A percentile compares a stretch with the other conserved stretches of the same genome.
Evolutionary conservation across 352 stramenopile genomes (phyloP).

Genomic region (Globisporangium nodosum): DNA sequence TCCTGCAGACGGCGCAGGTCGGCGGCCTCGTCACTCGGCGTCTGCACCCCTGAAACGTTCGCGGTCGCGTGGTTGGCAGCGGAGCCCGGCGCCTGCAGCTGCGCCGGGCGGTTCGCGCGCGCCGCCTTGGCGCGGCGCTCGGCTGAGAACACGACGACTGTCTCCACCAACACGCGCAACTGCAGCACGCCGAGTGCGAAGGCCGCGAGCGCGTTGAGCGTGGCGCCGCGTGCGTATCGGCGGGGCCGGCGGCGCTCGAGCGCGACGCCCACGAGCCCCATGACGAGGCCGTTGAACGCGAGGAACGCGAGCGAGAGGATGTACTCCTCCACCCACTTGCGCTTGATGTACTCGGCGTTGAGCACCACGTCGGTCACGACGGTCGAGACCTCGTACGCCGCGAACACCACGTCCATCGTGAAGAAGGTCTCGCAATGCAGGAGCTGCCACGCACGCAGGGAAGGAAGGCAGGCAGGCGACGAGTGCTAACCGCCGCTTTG

Average conservation of each 20-base stretch:
- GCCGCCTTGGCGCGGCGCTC: slow-evolving; percentile 1
- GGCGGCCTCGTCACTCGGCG: neutral
- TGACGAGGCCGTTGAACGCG: slow-evolving; percentile 46
- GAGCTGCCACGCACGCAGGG: neutral
- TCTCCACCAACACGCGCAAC: slow-evolving; percentile 60
- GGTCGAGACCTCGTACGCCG: slow-evolving; percentile 57
- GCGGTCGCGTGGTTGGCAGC: neutral
- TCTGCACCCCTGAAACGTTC: neutral
- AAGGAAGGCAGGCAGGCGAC: neutral
- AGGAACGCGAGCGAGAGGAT: slow-evolving; percentile 67
- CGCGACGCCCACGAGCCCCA: slow-evolving; percentile 51
- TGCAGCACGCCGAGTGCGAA: slow-evolving; percentile 50
- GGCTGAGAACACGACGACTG: slow-evolving; percentile 27
- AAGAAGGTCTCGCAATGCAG: too few relatives aligned
- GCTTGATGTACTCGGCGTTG: slow-evolving; percentile 71
- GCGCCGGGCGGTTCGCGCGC: slow-evolving; percentile 3
- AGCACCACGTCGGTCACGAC: slow-evolving; percentile 68
- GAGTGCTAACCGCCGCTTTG: too few relatives aligned
- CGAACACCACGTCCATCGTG: slow-evolving; percentile 28
- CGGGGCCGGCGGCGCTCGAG: slow-evolving; percentile 29
- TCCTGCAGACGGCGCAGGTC: slow-evolving; percentile 16
- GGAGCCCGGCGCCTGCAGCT: slow-evolving; percentile 1
- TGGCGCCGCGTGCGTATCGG: slow-evolving; percentile 25
- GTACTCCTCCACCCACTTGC: slow-evolving; percentile 69
- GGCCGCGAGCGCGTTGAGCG: slow-evolving; percentile 30